Percentiles rank a stretch among this genome's conserved stretches.
phyloP scores from a whole-genome alignment of 2,329 filamentous ascomycete genomes.

The Taxawa tesnikishii region DNA sequence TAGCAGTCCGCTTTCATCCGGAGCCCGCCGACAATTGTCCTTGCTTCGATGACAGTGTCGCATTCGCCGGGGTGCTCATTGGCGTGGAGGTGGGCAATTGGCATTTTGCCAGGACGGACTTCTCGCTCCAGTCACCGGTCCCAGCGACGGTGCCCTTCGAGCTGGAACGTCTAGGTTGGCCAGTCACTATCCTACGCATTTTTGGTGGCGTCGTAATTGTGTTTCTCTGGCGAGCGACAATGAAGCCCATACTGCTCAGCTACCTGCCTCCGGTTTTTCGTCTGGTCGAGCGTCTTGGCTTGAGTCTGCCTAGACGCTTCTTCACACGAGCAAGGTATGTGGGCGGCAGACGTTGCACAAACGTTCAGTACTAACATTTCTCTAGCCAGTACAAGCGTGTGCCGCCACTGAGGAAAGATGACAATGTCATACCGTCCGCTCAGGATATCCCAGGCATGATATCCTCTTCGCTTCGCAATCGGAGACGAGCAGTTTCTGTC shows the following conservation, averaged over 20 bases:
- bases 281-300: slow-evolving; percentile 64
- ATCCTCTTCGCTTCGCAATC: slow-evolving; percentile 67
- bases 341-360: neutral
- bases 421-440: slow-evolving; percentile 84
- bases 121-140: slow-evolving; percentile 39
- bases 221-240: slow-evolving; percentile 79
- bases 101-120: slow-evolving; percentile 56
- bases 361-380: neutral
- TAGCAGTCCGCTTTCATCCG: slow-evolving; percentile 78
- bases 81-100: slow-evolving; percentile 73
- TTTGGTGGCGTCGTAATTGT: slow-evolving; percentile 70
- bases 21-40: slow-evolving; percentile 95
- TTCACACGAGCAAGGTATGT: slow-evolving; percentile 71
- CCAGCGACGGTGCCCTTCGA: slow-evolving; percentile 53
- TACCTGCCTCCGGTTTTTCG: slow-evolving; percentile 78
- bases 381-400: slow-evolving; percentile 68
- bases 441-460: slow-evolving; percentile 75
- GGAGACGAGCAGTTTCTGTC: slow-evolving; percentile 73
- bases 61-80: slow-evolving; percentile 82
- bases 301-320: slow-evolving; percentile 76
- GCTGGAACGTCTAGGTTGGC: slow-evolving; percentile 53
- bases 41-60: slow-evolving; percentile 91
- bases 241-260: slow-evolving; percentile 72
- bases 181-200: slow-evolving; percentile 53
- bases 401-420: slow-evolving; percentile 57